Evolutionary conservation across 257 asterid species (phyloP), one percentile per base, ranked within the genome.

Genomic region (Penstemon eatonii): DNA sequence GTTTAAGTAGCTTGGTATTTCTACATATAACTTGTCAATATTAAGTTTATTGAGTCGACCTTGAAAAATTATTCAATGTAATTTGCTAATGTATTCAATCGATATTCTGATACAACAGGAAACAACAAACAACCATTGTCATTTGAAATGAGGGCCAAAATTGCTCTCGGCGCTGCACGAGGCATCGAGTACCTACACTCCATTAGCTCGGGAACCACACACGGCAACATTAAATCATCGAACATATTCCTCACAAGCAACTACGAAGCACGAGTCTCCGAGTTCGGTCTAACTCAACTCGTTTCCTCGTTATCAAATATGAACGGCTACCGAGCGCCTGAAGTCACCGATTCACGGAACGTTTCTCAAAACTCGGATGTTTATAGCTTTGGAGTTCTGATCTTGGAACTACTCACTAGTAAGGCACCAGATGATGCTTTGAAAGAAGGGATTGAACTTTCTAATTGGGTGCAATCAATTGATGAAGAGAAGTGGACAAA

Each of bases 171-270:
- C 0, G 45, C 63, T 0, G 95, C 92, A 0, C 44, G 18, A 1
- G 92, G 86, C 5, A 69, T 88, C 43, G 75, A 73, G 58, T 73
- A 83, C 42, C 85, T 87, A 44, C 95, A 83, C 73, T 85, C 90
- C 13, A 56, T 52, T 0, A 61, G 79, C 73, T 62, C 77, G 10
- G 51, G 12, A 10, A 41, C 73, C 33, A 18, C 72, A n/a, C 92
- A 88, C 64, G 92, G 95, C 76, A 88, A 85, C 79, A 66, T 88
- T 78, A 83, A 77, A 40, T 80, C 92, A 1, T 83, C 95, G 8
- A 88, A 85, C 82, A 65, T 88, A 7, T 75, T 88, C 75, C 70
- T 87, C 73, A 63, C 76, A 2, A 72, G 69, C 11, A 59, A 76
- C 74, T 74, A 83, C 67, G 63, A 50, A 1, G 81, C 83, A 4